A percentile compares a stretch with the other conserved stretches of the same genome.
phyloP scores from a whole-genome alignment of 2,329 filamentous ascomycete genomes.

The Neobulgaria alba region DNA sequence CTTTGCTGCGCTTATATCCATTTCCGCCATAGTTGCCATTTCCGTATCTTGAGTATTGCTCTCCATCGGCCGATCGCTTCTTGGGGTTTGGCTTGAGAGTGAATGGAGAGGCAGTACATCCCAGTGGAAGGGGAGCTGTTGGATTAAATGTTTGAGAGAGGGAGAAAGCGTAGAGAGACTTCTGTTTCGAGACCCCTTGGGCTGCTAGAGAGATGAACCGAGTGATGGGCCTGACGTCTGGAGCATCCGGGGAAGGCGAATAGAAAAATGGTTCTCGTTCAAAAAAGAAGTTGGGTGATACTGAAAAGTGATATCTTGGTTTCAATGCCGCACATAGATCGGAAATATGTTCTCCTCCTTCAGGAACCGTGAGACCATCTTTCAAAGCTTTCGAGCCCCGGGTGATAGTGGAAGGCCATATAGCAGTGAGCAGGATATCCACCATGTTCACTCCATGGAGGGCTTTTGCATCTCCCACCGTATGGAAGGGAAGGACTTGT shows the following conservation, averaged over 20 bases:
- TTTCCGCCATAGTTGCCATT: constrained; percentile 41
- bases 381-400: constrained; percentile 58
- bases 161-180: constrained; percentile 70
- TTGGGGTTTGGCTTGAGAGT: constrained; percentile 49
- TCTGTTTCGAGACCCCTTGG: constrained; percentile 69
- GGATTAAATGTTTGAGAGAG: constrained; percentile 54
- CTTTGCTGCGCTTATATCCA: constrained; percentile 33
- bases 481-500: constrained; percentile 70
- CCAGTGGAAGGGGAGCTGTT: constrained; percentile 52
- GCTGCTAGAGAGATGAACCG: constrained; percentile 85
- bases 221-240: constrained; percentile 56
- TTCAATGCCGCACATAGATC: constrained; percentile 72
- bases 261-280: constrained; percentile 93
- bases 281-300: constrained; percentile 57
- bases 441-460: constrained; percentile 68
- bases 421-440: constrained; percentile 78
- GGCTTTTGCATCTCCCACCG: constrained; percentile 64
- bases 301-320: constrained; percentile 85
- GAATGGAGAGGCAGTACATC: constrained; percentile 66
- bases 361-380: constrained; percentile 41
- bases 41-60: constrained; percentile 48
- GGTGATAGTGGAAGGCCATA: constrained; percentile 74
- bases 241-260: constrained; percentile 39
- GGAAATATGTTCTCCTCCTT: constrained; percentile 58
- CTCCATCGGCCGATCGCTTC: constrained; percentile 35